Evolutionary conservation across 2,329 filamentous ascomycete genomes (phyloP), one percentile per base, ranked within the genome.

Genomic region (Penicillium decumbens): DNA sequence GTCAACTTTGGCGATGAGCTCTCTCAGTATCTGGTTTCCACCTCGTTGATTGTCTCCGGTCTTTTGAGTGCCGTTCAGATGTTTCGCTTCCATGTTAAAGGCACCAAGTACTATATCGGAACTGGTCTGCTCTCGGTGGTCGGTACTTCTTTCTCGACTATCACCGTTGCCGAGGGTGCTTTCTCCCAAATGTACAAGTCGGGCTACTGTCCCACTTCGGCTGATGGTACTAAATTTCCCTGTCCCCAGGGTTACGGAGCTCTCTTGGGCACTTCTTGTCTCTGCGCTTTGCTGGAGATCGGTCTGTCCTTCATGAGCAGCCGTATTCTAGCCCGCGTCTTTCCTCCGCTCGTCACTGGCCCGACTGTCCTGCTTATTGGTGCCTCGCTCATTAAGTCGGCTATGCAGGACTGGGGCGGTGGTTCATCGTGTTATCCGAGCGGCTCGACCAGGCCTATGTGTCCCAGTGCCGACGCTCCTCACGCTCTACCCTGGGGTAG

Each of bases 401-500:
- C 82, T 2, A 84, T 87, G 68, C 67, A 82, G 56, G 79, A 85
- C 59, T 87, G 84, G 84, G 83, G 81, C n/a, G 84, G 84, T 44
- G 82, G 83, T 15, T 77, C 75, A 25, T 81, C 72, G 43, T 75
- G 75, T 41, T 54, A 62, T 10, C 53, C 43, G 6, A 61, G 68
- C n/a, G 69, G 71, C 1, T 62, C 67, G 75, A 80, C 29, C 63
- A 77, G 55, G 80, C 77, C 69, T 59, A 68, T 86, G 8, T 87
- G 84, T 55, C 81, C 82, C 0, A 75, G 65, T 54, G 78, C 77
- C 27, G 72, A 70, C 38, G 82, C 83, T 1, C 83, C 84, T 0
- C 80, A 78, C 44, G 74, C 84, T 18, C 69, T 87, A 4, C 80
- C 74, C 4, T 82, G 82, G 82, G 80, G 82, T 24, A 77, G 76